Conservation (phyloP, 2,329 filamentous ascomycete genomes). For the Fusarium musae region DNA sequence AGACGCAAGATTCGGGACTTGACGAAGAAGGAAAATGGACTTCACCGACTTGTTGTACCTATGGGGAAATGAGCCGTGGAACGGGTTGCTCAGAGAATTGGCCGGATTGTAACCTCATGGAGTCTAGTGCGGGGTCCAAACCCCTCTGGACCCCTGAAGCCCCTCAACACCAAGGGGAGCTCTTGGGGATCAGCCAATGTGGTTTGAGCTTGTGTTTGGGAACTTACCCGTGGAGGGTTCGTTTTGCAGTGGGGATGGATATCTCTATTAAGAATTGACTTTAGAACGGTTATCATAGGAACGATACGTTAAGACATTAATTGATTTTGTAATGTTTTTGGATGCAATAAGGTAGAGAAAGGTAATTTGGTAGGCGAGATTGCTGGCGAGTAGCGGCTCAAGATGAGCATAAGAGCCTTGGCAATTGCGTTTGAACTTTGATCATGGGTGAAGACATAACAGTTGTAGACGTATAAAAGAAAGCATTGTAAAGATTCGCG, state of each 20-base stretch:
- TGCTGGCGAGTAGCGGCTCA: not conserved
- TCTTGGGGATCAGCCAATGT: constrained; percentile 5
- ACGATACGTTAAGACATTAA: not conserved
- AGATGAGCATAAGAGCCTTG: not conserved
- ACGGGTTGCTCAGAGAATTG: constrained; percentile 16
- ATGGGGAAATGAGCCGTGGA: constrained; percentile 41
- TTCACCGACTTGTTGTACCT: constrained; percentile 44
- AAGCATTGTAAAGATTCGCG: fast-evolving
- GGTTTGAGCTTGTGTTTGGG: not conserved
- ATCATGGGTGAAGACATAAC: fast-evolving
- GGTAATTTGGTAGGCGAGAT: constrained; percentile 23
- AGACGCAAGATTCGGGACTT: not conserved
- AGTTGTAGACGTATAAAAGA: fast-evolving
- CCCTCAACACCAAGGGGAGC: constrained; percentile 35
- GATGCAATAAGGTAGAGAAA: too few species aligned
- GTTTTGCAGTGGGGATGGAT: not conserved
- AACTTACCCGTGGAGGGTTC: not conserved
- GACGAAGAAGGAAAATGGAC: constrained; percentile 19
- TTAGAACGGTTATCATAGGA: not conserved
- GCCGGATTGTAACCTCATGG: constrained; percentile 24
- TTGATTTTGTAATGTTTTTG: not conserved
- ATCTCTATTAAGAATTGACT: not conserved
- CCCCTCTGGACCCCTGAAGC: constrained; percentile 38
- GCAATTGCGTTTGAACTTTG: not conserved
- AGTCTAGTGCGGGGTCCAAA: constrained; percentile 44